A percentile compares a stretch with the other conserved stretches of the same genome.
Conservation (phyloP, 2,329 filamentous ascomycete species). For the Curvularia hawaiiensis region DNA sequence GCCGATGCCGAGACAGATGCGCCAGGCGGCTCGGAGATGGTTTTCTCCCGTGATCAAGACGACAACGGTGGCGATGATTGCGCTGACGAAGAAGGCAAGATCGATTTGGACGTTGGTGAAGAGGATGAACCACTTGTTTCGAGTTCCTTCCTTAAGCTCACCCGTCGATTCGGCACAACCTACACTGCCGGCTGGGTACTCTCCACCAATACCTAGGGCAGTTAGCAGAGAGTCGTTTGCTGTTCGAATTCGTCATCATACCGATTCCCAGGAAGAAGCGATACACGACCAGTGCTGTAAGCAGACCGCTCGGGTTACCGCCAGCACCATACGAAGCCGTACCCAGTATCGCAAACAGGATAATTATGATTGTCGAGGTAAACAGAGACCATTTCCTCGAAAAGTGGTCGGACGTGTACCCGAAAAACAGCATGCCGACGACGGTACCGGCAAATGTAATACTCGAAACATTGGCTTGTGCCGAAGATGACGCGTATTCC, state of each 20-base stretch:
- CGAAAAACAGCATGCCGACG: slow-evolving; percentile 79
- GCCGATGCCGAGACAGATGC: slow-evolving; percentile 70
- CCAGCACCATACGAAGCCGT: slow-evolving; percentile 77
- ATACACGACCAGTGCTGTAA: slow-evolving; percentile 80
- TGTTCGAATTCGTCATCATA: slow-evolving; percentile 13
- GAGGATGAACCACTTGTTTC: slow-evolving; percentile 82
- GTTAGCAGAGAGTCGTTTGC: not conserved
- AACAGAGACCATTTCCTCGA: slow-evolving; percentile 83
- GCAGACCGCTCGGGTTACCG: slow-evolving; percentile 71
- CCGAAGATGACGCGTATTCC: slow-evolving; percentile 70
- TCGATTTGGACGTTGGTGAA: slow-evolving; percentile 92
- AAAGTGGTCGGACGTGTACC: slow-evolving; percentile 81
- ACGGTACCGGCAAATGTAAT: slow-evolving; percentile 90
- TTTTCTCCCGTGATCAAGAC: slow-evolving; percentile 59
- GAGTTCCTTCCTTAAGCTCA: slow-evolving; percentile 76
- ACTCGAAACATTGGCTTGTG: slow-evolving; percentile 75
- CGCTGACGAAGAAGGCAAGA: slow-evolving; percentile 79
- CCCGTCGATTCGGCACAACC: slow-evolving; percentile 83
- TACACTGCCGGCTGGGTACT: slow-evolving; percentile 84
- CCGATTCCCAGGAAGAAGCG: slow-evolving; percentile 74
- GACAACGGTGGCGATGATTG: slow-evolving; percentile 74
- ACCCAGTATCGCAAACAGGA: slow-evolving; percentile 81
- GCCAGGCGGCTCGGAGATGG: slow-evolving; percentile 78
- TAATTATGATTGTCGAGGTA: slow-evolving; percentile 79
- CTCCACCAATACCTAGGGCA: slow-evolving; percentile 68